These are phyloP conservation scores for Zygnema cylindricum DNA, from an alignment of 139 green algal genomes.

Conservation along the genomic window DNA sequence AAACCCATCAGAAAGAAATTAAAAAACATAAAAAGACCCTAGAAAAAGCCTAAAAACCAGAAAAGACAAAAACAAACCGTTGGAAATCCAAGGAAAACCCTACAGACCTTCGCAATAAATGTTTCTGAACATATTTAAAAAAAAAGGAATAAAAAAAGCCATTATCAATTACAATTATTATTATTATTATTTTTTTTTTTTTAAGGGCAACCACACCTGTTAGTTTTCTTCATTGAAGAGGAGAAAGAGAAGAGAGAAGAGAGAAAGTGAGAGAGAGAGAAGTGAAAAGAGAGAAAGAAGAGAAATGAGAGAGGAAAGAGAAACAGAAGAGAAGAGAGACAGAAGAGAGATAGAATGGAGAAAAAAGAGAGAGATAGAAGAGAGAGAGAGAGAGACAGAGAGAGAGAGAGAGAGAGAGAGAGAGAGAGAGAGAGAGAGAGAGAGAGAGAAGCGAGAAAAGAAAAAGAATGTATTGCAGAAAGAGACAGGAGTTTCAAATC, in stretches of 20 bases:
- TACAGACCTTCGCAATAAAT: no score
- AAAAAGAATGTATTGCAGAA: background rate
- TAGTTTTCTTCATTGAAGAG: no score
- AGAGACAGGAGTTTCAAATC: no score
- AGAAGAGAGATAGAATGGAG: background rate
- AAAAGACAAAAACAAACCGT: no score
- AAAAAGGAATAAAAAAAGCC: background rate
- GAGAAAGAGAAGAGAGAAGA: background rate
- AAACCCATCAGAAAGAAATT: no score
- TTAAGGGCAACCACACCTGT: no score
- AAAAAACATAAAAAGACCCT: no score
- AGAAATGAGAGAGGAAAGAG: background rate
- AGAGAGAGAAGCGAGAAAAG: slow-evolving; percentile 12
- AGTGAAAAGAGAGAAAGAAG: slow-evolving; percentile 1
- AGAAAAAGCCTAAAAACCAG: no score
- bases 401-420: slow-evolving; percentile 13
- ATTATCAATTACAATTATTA: no score
- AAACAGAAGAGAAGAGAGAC: background rate
- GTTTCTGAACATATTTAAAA: no score
- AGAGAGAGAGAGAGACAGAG: slow-evolving; percentile 6
- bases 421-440: background rate
- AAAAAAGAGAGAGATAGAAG: background rate
- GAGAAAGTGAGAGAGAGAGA: background rate
- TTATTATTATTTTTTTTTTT: background rate
- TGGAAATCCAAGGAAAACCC: no score